Base-by-base conservation (phyloP, 768 basidiomycete genomes). In the Sarcodon aspratus region DNA sequence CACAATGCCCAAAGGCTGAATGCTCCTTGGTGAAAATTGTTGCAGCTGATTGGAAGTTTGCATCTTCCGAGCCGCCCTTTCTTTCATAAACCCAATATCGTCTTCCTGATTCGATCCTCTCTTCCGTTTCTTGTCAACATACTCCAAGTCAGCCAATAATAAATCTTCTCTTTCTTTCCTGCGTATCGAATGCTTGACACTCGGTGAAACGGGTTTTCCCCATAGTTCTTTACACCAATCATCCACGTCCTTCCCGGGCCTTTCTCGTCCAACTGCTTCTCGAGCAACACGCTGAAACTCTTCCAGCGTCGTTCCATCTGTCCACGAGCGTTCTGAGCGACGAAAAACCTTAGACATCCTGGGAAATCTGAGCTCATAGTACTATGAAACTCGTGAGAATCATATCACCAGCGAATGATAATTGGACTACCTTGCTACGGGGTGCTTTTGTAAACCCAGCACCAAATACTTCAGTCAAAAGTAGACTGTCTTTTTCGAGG, bases 311-410 rank as follows among this genome's bases (percentile, higher is more conserved):
- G 73, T 56, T 15, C 73, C 73, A 33, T 82, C 78, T 33, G 60
- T 65, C 81, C 85, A 89, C n/a, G 66, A 60, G 13, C 90, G 75
- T 51, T 90, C 85, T 18, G 59, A 63, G 0, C 66, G 57, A 7
- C 82, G 76, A 60, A 76, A 77, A 1, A 81, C 64, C 59, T 92
- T 93, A 33, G 73, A 73, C 32, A 94, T 70, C 45, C 92, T 72
- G 0, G 92, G 88, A 61, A 85, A 94, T 17, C 92, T 82, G 5
- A 92, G 69, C 54, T 87, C 87, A 59, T 93, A 93, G 57, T 82
- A 71, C 88, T 91, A 51, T 11, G 38, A 45, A 33, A 10, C 15
- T 15, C 11, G 10, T n/a, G n/a, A 27, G 12, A n/a, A 42, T 18
- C 9, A 31, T 11, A n/a, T 36, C 33, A 18, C 7, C n/a, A 27